Conservation (phyloP, 495 filamentous ascomycete genomes). For the Copromyces sp. region DNA sequence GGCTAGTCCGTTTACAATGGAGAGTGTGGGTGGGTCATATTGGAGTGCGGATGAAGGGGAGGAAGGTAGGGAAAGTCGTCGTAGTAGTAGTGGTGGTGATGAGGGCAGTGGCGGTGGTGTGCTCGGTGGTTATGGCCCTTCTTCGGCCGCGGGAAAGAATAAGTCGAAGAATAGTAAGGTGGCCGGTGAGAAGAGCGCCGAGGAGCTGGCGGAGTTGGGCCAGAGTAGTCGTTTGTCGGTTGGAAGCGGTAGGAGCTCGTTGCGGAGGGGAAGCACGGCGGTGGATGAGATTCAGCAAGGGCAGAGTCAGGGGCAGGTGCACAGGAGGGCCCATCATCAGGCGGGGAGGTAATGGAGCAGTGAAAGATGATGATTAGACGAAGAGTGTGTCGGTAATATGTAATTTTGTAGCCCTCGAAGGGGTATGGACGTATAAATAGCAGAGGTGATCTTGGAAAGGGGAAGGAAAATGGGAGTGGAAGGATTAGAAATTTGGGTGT, state of each 20-base stretch:
- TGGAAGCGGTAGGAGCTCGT: neutral
- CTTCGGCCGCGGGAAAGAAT: neutral
- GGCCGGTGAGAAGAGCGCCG: slow-evolving; percentile 14
- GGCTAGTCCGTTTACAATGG: slow-evolving; percentile 77
- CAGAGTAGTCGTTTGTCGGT: slow-evolving; percentile 5
- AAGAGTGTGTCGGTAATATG: neutral
- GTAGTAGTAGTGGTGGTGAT: neutral
- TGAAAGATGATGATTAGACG: neutral
- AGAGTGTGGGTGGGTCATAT: slow-evolving; percentile 66
- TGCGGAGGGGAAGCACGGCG: neutral
- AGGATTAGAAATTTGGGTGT: neutral
- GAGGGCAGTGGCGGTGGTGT: slow-evolving; percentile 2
- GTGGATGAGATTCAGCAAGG: slow-evolving; percentile 4
- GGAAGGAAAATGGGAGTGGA: neutral
- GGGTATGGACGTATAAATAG: neutral
- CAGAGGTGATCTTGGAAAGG: neutral
- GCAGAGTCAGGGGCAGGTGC: neutral
- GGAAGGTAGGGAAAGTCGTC: neutral
- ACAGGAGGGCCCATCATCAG: neutral
- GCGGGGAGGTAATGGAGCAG: neutral
- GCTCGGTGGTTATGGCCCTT: neutral
- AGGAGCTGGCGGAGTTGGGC: slow-evolving; percentile 28
- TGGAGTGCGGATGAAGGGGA: slow-evolving; percentile 20
- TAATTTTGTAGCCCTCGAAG: neutral
- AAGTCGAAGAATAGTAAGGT: neutral